phyloP scores from a whole-genome alignment of 2,329 filamentous ascomycete genomes.

The Trichoderma polysporum region DNA sequence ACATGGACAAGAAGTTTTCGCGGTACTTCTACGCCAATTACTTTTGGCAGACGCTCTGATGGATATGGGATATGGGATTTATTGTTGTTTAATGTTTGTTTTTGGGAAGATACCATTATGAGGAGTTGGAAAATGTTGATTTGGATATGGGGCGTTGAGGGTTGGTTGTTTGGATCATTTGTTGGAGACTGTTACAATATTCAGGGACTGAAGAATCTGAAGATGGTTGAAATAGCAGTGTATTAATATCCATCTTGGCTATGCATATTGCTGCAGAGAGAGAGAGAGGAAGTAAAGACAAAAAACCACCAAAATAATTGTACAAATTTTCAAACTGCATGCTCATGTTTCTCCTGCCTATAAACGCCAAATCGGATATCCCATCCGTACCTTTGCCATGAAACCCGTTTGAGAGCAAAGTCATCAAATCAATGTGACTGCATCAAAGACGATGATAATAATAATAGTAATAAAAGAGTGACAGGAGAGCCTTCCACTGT shows the following conservation, averaged over 20 bases:
- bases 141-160: conserved; percentile 8
- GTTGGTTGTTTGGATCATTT: neutral
- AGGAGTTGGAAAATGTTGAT: neutral
- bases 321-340: neutral
- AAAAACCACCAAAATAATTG: neutral
- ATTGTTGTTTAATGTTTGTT: neutral
- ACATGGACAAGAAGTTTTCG: conserved; percentile 89
- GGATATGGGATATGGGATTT: neutral
- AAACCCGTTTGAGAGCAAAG: neutral
- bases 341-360: neutral
- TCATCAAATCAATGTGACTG: neutral
- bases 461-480: neutral
- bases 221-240: neutral
- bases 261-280: neutral
- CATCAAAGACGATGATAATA: neutral
- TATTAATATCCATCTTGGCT: neutral
- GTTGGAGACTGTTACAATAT: neutral
- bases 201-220: neutral
- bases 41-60: conserved; percentile 83
- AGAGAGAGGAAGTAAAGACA: neutral
- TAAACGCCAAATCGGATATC: conserved; percentile 12
- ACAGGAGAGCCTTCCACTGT: neutral
- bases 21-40: conserved; percentile 92
- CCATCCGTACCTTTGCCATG: neutral
- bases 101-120: conserved; percentile 9